Evolutionary conservation across 1,284 basidiomycete species (phyloP).

Genomic region (Lignosus rhinocerotis): DNA sequence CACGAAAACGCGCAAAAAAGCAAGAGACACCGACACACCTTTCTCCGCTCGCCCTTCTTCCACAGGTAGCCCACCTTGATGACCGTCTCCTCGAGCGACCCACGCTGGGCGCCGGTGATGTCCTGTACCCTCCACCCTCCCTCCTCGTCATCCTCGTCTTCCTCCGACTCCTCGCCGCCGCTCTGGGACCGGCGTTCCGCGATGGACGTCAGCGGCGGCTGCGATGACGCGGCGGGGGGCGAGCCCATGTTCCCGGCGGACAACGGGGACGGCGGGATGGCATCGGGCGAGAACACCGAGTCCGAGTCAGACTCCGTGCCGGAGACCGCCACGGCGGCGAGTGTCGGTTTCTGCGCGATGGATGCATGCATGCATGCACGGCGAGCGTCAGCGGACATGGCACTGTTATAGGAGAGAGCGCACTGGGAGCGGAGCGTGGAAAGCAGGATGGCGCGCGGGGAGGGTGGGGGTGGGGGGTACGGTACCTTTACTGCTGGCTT

Average conservation of each 20-base stretch:
- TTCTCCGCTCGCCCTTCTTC: conserved; percentile 94
- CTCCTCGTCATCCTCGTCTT: conserved; percentile 56
- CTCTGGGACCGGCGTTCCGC: conserved; percentile 70
- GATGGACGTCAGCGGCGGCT: conserved; percentile 68
- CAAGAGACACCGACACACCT: conserved; percentile 61
- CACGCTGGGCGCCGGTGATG: conserved; percentile 28
- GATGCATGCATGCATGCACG: too few relatives aligned
- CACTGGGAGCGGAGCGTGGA: neutral
- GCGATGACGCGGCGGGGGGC: conserved; percentile 27
- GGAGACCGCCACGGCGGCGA: conserved; percentile 50
- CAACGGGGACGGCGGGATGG: conserved; percentile 38
- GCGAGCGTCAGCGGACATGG: conserved; percentile 2
- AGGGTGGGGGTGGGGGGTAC: too few relatives aligned
- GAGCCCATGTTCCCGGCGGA: conserved; percentile 20
- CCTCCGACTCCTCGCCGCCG: conserved; percentile 76
- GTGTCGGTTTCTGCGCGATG: conserved; percentile 26
- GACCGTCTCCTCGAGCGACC: conserved; percentile 68
- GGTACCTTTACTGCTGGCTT: conserved; percentile 41
- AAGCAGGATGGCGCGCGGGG: conserved; percentile 13
- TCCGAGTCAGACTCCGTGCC: conserved; percentile 89
- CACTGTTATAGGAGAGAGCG: neutral
- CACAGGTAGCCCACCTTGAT: conserved; percentile 83
- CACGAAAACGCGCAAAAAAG: conserved; percentile 5
- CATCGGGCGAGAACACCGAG: conserved; percentile 61
- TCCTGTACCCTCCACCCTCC: conserved; percentile 63